Base-by-base conservation (phyloP, 108 stramenopile species). In the Fistulifera pelliculosa region DNA sequence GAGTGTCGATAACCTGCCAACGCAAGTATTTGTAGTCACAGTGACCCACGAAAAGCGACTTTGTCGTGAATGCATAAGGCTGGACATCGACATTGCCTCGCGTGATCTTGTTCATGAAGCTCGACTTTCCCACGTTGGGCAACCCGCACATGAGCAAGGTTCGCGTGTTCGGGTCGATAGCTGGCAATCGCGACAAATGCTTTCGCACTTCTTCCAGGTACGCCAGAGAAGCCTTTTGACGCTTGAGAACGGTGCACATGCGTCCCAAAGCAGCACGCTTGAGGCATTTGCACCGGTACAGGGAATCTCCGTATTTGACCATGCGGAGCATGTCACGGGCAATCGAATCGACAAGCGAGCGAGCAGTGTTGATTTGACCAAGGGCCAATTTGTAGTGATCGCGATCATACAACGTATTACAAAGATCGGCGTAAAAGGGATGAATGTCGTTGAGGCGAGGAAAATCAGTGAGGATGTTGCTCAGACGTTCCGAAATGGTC, bases 1-100 rank as follows among this genome's bases (percentile, higher is more conserved):
- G 98, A 11, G 98, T 99, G 70, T 99, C 98, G 66, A 99, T 94
- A 39, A 98, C 98, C 77, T 99, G 98, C 98, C 98, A 99, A 45
- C 96, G 74, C 64, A 96, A 65, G 64, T 95, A 99, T 49, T 90
- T 78, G 80, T 99, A 94, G 70, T 99, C 98, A 67, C 94, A 94
- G 68, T 99, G 98, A 22, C 98, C 98, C 6, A 99, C 98, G 65
- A 95, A 99, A 50, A 99, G 71, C 41, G 92, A 87, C 81, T 99
- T 99, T 68, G 98, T 99, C 1, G 98, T 99, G 62, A 99, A 99
- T 0, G 98, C 98, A 66, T 96, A 99, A 7, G 98, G 98, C 66
- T 99, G 96, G 1, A 99, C 98, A 56, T 99, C 98, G 26, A 99
- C 98, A 49, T 99, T 94, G n/a, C 96, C 98, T 19, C 96, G 65